Evolutionary conservation across 2,329 filamentous ascomycete species (phyloP), one percentile per base, ranked within the genome.

Genomic region (Cladosporium sp.): DNA sequence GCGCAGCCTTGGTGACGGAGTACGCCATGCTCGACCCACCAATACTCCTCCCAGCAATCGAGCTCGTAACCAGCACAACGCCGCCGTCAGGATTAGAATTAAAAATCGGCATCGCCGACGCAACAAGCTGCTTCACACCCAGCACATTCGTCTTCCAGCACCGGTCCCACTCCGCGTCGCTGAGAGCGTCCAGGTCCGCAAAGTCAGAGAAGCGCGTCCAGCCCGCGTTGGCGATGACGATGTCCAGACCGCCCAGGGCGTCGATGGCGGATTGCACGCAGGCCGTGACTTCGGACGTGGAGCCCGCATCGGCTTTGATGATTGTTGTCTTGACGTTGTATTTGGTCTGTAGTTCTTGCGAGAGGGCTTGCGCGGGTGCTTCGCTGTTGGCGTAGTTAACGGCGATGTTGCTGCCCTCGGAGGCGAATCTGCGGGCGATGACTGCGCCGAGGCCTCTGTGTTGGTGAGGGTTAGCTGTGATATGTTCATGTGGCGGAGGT

Each of bases 221-320:
- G 19, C 82, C 82, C 15, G 85, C 86, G 66, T 93, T 93, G 2
- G 85, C 86, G 60, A 92, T 80, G 40, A 93, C 73, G 36, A 89
- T 77, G 68, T 93, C 88, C n/a, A 93, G 67, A 1, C 84, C 81
- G 4, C 84, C 86, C 56, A 89, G 74, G n/a, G 68, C 68, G 20
- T 76, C 69, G 42, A 84, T 73, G 1, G 81, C 78, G 39, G 84
- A 76, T 15, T 77, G 68, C 1, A 91, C 80, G 0, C 84, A 74
- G 1, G 73, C 71, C 43, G 73, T 67, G 55, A 87, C 80, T 20
- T 86, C 85, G 1, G 70, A 66, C 29, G 80, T 76, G 5, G 74
- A 71, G 13, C 79, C 81, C 39, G 87, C 76, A 65, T 92, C 86
- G 38, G 83, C 88, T 63, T 83, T 76, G 56, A 91, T 68, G 6